A percentile compares a stretch with the other conserved stretches of the same genome.
Conservation (phyloP, 208 protist genomes). For the Trypanosoma brucei region DNA sequence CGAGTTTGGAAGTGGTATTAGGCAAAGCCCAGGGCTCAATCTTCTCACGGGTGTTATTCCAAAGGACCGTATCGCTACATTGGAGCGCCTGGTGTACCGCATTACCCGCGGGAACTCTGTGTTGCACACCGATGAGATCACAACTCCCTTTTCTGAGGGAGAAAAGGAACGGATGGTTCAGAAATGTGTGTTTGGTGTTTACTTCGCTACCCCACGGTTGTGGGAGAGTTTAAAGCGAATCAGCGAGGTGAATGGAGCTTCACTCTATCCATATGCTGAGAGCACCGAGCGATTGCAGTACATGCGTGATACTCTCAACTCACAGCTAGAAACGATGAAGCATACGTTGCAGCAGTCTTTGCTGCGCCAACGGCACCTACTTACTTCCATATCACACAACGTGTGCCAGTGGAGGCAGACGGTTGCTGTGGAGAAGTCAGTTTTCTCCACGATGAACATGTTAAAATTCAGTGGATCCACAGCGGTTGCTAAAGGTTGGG, state of each 20-base stretch:
- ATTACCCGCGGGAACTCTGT: constrained; percentile 96
- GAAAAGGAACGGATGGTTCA: constrained; percentile 61
- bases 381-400: constrained; percentile 66
- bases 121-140: constrained; percentile 84
- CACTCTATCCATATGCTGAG: constrained; percentile 93
- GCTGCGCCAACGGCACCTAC: constrained; percentile 61
- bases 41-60: constrained; percentile 95
- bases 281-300: constrained; percentile 62
- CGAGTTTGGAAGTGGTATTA: constrained; percentile 49
- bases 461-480: constrained; percentile 91
- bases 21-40: constrained; percentile 52
- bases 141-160: constrained; percentile 88
- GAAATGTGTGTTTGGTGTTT: constrained; percentile 96
- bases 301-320: constrained; percentile 62
- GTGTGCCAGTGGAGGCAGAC: constrained; percentile 87
- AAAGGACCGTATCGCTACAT: constrained; percentile 71
- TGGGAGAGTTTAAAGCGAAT: constrained; percentile 93
- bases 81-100: constrained; percentile 95
- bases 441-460: constrained; percentile 96
- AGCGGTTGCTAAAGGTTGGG: constrained; percentile 93
- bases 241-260: constrained; percentile 94
- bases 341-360: constrained; percentile 69
- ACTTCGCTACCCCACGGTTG: constrained; percentile 93
- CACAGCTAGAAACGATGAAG: constrained; percentile 70
- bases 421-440: constrained; percentile 93